phyloP scores from a whole-genome alignment of 2,329 filamentous ascomycete genomes.

The Scopulariopsis brevicaulis region DNA sequence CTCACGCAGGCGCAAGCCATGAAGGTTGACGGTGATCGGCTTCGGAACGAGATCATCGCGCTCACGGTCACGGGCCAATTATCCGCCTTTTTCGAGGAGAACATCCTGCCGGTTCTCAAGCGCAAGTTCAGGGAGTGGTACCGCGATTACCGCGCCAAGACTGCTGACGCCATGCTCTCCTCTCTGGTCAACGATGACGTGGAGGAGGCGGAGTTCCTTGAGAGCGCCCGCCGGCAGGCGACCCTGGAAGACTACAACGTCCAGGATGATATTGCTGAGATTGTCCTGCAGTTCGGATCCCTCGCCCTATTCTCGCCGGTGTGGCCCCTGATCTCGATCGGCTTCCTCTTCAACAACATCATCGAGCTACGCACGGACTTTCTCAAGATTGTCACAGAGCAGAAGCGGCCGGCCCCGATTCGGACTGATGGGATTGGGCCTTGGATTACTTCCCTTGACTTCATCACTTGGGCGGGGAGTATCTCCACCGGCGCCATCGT shows the following conservation, averaged over 20 bases:
- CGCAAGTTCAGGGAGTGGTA: slow-evolving; percentile 39
- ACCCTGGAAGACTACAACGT: slow-evolving; percentile 61
- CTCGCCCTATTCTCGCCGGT: slow-evolving; percentile 62
- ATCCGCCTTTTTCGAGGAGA: slow-evolving; percentile 60
- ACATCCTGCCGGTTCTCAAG: slow-evolving; percentile 58
- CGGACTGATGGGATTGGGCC: slow-evolving; percentile 65
- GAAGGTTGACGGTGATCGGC: slow-evolving; percentile 50
- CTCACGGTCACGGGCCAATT: slow-evolving; percentile 64
- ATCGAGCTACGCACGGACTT: slow-evolving; percentile 67
- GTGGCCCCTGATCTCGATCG: slow-evolving; percentile 63
- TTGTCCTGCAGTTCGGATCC: slow-evolving; percentile 65
- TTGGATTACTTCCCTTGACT: slow-evolving; percentile 56
- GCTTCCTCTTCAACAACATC: slow-evolving; percentile 69
- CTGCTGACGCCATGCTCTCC: slow-evolving; percentile 28
- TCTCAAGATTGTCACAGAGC: slow-evolving; percentile 64
- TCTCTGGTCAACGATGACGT: slow-evolving; percentile 43
- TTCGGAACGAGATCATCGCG: slow-evolving; percentile 64
- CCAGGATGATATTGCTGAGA: slow-evolving; percentile 60
- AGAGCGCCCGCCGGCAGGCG: slow-evolving; percentile 53
- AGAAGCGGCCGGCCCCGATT: slow-evolving; percentile 57
- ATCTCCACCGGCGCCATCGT: slow-evolving; percentile 62
- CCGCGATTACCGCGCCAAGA: slow-evolving; percentile 21
- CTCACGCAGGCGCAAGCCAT: slow-evolving; percentile 35
- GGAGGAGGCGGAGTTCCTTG: slow-evolving; percentile 53
- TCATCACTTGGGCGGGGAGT: slow-evolving; percentile 62